Base-by-base conservation (phyloP, 495 filamentous ascomycete species). In the Pseudoneurospora amorphoporcata region DNA sequence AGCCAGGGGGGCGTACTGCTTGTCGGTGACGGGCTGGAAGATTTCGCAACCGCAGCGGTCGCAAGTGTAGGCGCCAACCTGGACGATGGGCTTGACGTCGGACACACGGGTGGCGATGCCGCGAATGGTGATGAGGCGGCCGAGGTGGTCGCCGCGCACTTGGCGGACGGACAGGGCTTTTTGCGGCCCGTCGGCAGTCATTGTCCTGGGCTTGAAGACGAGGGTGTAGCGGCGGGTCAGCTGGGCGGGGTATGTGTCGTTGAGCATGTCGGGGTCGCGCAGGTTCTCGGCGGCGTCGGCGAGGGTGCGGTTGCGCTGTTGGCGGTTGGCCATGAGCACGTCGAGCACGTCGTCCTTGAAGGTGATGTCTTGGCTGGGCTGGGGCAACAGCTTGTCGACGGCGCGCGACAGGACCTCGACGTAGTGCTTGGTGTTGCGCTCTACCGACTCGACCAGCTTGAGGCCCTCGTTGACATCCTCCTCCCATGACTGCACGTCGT, bases 271-370 rank as follows among this genome's bases (percentile, higher is more conserved):
- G 6, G 88, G 84, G 72, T 94, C 90, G 71, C 86, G 85, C 45
- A 89, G 88, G 39, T 88, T 88, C 73, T 94, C 91, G 73, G 88
- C 86, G 38, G 89, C 88, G 77, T 90, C 86, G 53, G 84, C 83
- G 72, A 95, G 86, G 3, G 87, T 88, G 72, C 92, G 90, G 79
- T 98, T 99, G 71, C 94, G 91, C 78, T 91, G 91, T 72, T 91
- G 88, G 74, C 95, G 91, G 81, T 96, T 93, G 9, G 92, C 91
- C 89, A 97, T 94, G 75, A 99, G 92, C 38, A 98, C 92, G 82
- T 99, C 95, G 35, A 99, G 86, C 17, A 99, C 96, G 80, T 99
- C 95, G 75, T 97, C 94, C 80, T 98, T 98, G 85, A 96, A 98
- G 45, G 91, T 92, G 74, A 94, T 85, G 73, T 95, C 92, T 68